Percentiles rank a stretch among this genome's conserved stretches.
Conservation (phyloP, 139 green algal genomes). For the Chlamydomonas schloesseri region DNA sequence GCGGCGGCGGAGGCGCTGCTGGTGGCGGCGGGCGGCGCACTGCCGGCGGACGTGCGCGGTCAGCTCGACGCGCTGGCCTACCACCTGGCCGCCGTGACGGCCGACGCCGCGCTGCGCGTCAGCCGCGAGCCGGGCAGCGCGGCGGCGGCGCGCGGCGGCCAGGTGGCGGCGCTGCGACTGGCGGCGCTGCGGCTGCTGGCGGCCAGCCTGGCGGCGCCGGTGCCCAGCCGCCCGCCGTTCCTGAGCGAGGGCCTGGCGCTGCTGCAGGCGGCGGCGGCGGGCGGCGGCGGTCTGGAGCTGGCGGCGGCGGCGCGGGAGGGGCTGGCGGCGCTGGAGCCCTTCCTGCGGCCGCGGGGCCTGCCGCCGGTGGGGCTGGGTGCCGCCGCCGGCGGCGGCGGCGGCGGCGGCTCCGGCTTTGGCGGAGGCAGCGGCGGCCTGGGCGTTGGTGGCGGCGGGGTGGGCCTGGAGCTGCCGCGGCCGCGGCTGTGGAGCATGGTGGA, state of each 20-base stretch:
- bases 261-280: conserved; percentile 34
- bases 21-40: conserved; percentile 33
- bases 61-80: conserved; percentile 63
- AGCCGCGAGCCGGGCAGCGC: not conserved
- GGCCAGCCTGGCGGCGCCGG: conserved; percentile 65
- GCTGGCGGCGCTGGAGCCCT: conserved; percentile 52
- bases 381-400: not conserved
- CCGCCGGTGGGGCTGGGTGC: not conserved
- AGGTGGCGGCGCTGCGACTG: conserved; percentile 43
- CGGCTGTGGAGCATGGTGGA: conserved; percentile 42
- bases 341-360: conserved; percentile 59
- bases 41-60: conserved; percentile 44
- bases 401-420: not conserved
- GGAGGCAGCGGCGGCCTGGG: not conserved
- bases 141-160: not conserved
- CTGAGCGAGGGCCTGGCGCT: conserved; percentile 62
- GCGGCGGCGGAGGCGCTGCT: conserved; percentile 19
- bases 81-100: conserved; percentile 55
- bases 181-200: conserved; percentile 64
- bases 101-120: conserved; percentile 30
- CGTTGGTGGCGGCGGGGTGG: too few relatives aligned
- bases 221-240: conserved; percentile 53
- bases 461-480: conserved; percentile 7
- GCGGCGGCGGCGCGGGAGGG: conserved; percentile 20
- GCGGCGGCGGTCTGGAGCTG: conserved; percentile 12